phyloP scores from a whole-genome alignment of 2,329 filamentous ascomycete species.

The Laburnicola sp. region DNA sequence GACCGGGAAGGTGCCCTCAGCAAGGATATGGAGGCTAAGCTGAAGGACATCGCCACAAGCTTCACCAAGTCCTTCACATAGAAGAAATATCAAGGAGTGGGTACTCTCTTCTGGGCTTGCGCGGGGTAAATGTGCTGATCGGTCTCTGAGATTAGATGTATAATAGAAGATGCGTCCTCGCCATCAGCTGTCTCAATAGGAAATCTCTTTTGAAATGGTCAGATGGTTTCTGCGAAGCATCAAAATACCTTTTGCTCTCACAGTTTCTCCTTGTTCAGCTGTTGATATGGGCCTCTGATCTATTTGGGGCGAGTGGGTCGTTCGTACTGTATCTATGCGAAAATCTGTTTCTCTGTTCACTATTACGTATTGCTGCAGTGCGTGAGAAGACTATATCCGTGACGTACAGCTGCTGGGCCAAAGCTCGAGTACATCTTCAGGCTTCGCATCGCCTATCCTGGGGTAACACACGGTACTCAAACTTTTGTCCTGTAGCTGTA shows the following conservation, averaged over 20 bases:
- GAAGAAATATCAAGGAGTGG: slow-evolving; percentile 38
- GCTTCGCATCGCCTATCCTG: too few species aligned
- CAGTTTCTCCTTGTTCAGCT: slow-evolving; percentile 31
- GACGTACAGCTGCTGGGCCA: too few species aligned
- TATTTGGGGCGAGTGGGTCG: slow-evolving; percentile 18
- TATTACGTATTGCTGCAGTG: not conserved
- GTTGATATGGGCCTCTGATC: slow-evolving; percentile 26
- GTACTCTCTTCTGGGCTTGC: slow-evolving; percentile 42
- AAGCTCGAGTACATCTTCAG: too few species aligned
- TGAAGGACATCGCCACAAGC: slow-evolving; percentile 72
- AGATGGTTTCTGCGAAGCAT: slow-evolving; percentile 23
- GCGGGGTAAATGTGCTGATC: slow-evolving; percentile 45
- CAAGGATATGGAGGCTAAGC: slow-evolving; percentile 86
- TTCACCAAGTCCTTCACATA: slow-evolving; percentile 93
- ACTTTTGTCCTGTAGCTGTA: too few species aligned
- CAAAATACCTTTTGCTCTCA: slow-evolving; percentile 19
- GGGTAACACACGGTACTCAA: too few species aligned
- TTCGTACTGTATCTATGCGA: slow-evolving; percentile 31
- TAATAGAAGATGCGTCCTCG: slow-evolving; percentile 40
- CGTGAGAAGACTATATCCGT: too few species aligned
- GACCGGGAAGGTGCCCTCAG: slow-evolving; percentile 94
- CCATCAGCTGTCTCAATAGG: slow-evolving; percentile 40
- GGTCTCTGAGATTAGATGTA: slow-evolving; percentile 38
- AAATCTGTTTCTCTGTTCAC: slow-evolving; percentile 26
- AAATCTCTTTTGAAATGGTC: slow-evolving; percentile 24